These are phyloP conservation scores for Corynespora cassiicola DNA, from an alignment of 2,329 filamentous ascomycete genomes.

Conservation along the genomic window DNA sequence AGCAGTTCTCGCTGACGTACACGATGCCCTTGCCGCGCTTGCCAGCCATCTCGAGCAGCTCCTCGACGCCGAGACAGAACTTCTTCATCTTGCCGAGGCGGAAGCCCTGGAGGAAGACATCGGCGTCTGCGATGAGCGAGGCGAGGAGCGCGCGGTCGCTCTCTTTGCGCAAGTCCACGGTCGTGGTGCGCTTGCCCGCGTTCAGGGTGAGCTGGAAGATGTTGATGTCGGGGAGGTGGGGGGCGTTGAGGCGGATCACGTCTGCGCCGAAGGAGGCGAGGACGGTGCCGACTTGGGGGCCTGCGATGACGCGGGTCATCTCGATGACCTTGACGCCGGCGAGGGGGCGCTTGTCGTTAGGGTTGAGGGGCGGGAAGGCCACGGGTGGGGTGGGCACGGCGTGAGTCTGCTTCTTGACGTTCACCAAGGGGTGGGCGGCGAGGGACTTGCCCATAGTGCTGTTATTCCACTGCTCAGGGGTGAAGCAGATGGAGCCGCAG, in stretches of 20 bases:
- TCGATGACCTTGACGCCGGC: conserved; percentile 47
- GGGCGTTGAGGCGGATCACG: conserved; percentile 51
- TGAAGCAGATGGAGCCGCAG: conserved; percentile 52
- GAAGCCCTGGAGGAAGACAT: conserved; percentile 62
- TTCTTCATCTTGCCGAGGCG: conserved; percentile 52
- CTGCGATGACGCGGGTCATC: conserved; percentile 50
- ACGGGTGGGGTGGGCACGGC: conserved; percentile 23
- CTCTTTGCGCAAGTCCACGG: conserved; percentile 52
- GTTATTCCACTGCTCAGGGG: conserved; percentile 51
- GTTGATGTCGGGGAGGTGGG: conserved; percentile 41
- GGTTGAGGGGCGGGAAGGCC: conserved; percentile 38
- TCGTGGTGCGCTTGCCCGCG: conserved; percentile 51
- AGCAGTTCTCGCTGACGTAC: conserved; percentile 60
- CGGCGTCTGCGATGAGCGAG: conserved; percentile 53
- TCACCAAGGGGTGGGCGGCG: conserved; percentile 52
- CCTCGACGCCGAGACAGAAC: conserved; percentile 51
- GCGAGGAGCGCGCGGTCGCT: conserved; percentile 37
- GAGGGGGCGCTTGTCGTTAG: conserved; percentile 40
- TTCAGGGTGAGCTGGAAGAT: conserved; percentile 47
- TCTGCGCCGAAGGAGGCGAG: conserved; percentile 50
- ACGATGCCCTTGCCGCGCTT: conserved; percentile 53
- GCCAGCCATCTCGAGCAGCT: conserved; percentile 49
- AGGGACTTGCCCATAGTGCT: conserved; percentile 54
- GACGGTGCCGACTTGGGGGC: conserved; percentile 44
- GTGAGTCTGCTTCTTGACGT: conserved; percentile 41